phyloP scores from a whole-genome alignment of 495 filamentous ascomycete genomes.

The Talaromyces thailandensis region DNA sequence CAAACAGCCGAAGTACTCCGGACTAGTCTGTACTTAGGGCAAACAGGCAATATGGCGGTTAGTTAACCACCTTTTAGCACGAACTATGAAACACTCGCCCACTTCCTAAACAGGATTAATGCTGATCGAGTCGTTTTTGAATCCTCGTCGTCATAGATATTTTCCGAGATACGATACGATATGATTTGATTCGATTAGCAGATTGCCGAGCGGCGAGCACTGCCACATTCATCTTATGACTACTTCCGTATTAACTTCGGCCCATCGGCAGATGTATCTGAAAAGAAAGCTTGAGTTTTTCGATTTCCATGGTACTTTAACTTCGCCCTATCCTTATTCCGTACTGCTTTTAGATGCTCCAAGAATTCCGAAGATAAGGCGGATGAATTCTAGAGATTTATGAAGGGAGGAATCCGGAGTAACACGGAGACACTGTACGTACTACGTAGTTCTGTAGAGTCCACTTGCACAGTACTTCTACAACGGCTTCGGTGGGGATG shows the following conservation, averaged over 20 bases:
- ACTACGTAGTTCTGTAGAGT: too few relatives aligned
- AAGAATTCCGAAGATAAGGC: neutral
- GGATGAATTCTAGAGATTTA: neutral
- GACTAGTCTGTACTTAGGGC: too few relatives aligned
- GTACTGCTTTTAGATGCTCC: neutral
- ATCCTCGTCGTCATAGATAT: neutral
- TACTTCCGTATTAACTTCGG: neutral
- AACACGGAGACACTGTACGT: neutral
- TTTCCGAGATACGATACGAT: neutral
- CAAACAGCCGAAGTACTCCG: neutral
- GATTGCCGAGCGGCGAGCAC: neutral
- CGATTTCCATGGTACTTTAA: neutral
- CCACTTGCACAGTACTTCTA: too few relatives aligned
- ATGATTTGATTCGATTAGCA: neutral
- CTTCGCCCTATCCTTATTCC: neutral
- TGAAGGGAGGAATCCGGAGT: neutral
- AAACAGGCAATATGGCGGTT: neutral
- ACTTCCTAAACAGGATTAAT: neutral
- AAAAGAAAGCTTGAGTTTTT: neutral
- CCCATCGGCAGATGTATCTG: neutral
- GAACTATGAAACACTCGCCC: neutral
- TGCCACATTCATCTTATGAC: neutral
- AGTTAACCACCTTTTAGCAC: neutral
- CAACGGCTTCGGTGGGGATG: neutral
- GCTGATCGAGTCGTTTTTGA: neutral